Conservation (phyloP, 768 basidiomycete species). For the Heimioporus sp. region DNA sequence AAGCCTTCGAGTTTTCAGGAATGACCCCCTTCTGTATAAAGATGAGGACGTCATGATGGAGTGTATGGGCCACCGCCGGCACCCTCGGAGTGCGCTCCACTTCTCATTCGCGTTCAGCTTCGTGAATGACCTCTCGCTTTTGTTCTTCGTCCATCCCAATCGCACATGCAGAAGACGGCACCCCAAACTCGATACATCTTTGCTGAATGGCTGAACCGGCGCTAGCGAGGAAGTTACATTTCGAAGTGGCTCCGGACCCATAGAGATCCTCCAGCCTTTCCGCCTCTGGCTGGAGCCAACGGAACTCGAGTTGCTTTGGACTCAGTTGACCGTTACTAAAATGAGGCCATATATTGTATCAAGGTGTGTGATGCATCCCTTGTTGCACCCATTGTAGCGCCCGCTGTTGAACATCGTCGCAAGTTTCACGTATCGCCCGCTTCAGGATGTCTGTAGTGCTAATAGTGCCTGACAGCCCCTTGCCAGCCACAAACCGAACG, state of each 20-base stretch:
- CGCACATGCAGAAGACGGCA: slow-evolving; percentile 13
- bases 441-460: slow-evolving; percentile 36
- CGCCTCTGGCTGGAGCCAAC: slow-evolving; percentile 43
- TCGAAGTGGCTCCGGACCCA: slow-evolving; percentile 4
- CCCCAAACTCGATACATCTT: slow-evolving; percentile 28
- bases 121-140: slow-evolving; percentile 43
- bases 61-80: neutral
- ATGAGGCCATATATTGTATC: slow-evolving; percentile 23
- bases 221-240: neutral
- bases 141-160: slow-evolving; percentile 42
- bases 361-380: slow-evolving; percentile 35
- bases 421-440: slow-evolving; percentile 48
- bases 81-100: neutral
- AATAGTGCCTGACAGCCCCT: neutral
- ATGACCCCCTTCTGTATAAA: slow-evolving; percentile 1
- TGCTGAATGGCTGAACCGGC: slow-evolving; percentile 19
- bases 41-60: neutral
- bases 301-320: slow-evolving; percentile 5
- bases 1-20: neutral
- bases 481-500: slow-evolving; percentile 32
- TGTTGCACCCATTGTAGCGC: slow-evolving; percentile 45
- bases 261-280: slow-evolving; percentile 38
- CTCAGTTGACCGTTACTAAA: slow-evolving; percentile 11
- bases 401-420: slow-evolving; percentile 37
- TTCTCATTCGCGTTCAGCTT: slow-evolving; percentile 41